These are phyloP conservation scores for Leptoxyphium fumago DNA, from an alignment of 2,329 filamentous ascomycete species.

Conservation along the genomic window DNA sequence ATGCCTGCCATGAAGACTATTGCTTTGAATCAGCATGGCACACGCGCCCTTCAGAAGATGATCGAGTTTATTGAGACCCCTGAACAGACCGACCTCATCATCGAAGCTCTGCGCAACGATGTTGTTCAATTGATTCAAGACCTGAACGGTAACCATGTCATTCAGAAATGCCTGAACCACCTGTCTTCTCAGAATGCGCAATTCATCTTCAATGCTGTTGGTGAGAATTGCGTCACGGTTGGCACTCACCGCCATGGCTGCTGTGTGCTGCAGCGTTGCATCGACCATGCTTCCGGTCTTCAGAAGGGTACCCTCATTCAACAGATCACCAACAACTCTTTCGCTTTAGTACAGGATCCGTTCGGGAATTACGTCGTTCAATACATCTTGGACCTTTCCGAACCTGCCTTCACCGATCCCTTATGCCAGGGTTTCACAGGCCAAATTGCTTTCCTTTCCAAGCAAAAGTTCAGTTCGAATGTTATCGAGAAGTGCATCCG, in stretches of 20 bases:
- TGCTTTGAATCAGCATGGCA: slow-evolving; percentile 93
- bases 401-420: slow-evolving; percentile 75
- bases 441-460: slow-evolving; percentile 57
- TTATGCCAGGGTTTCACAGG: slow-evolving; percentile 69
- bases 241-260: slow-evolving; percentile 96
- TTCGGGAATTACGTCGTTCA: slow-evolving; percentile 99
- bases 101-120: slow-evolving; percentile 62
- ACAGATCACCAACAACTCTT: slow-evolving; percentile 79
- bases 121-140: slow-evolving; percentile 95
- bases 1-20: slow-evolving; percentile 79
- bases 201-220: slow-evolving; percentile 95
- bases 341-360: slow-evolving; percentile 80
- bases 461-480: slow-evolving; percentile 98
- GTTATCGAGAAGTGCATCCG: slow-evolving; percentile 89
- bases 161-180: slow-evolving; percentile 97
- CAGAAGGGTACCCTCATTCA: slow-evolving; percentile 80
- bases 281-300: slow-evolving; percentile 82
- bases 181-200: slow-evolving; percentile 70
- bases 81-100: slow-evolving; percentile 76
- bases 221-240: slow-evolving; percentile 70
- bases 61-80: slow-evolving; percentile 87
- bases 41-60: slow-evolving; percentile 96
- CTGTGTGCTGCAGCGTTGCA: slow-evolving; percentile 94
- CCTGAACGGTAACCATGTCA: slow-evolving; percentile 95
- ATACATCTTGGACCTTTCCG: slow-evolving; percentile 89